phyloP scores from a whole-genome alignment of 805 yeast species.

The Monosporozyma servazzii region DNA sequence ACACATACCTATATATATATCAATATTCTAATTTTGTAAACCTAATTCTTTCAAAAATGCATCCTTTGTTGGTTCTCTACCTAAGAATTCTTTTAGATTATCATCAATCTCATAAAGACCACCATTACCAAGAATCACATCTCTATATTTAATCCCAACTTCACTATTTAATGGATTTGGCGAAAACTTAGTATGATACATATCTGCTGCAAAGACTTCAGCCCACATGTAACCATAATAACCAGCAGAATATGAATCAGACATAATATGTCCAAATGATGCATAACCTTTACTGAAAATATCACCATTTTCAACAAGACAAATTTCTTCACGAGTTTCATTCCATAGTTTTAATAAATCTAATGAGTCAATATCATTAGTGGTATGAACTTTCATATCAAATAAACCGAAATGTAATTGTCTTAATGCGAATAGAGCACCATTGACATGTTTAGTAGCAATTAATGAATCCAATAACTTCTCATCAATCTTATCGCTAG shows the following conservation, averaged over 20 bases:
- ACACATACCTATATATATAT: too few species aligned
- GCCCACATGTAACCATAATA: constrained; percentile 86
- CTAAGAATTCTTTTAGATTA: constrained; percentile 54
- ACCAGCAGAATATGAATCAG: constrained; percentile 80
- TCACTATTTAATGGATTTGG: constrained; percentile 54
- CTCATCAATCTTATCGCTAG: constrained; percentile 49
- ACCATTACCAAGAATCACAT: constrained; percentile 59
- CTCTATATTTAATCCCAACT: constrained; percentile 61
- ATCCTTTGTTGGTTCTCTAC: constrained; percentile 63
- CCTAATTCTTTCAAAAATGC: constrained; percentile 70
- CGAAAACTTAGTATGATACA: constrained; percentile 62
- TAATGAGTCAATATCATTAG: constrained; percentile 35
- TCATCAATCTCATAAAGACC: constrained; percentile 65
- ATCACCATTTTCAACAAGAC: constrained; percentile 49
- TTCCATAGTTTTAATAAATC: constrained; percentile 58
- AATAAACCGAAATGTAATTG: constrained; percentile 73
- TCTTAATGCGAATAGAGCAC: constrained; percentile 60
- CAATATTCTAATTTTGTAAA: constrained; percentile 15
- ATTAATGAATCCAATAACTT: constrained; percentile 49
- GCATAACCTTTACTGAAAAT: constrained; percentile 56
- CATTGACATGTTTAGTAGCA: constrained; percentile 64
- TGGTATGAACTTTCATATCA: constrained; percentile 63
- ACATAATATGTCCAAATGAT: constrained; percentile 68
- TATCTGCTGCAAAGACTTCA: constrained; percentile 76
- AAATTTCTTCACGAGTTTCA: constrained; percentile 50